These are phyloP conservation scores for Phytophthora brassicae DNA, from an alignment of 352 stramenopile genomes.

Conservation along the genomic window DNA sequence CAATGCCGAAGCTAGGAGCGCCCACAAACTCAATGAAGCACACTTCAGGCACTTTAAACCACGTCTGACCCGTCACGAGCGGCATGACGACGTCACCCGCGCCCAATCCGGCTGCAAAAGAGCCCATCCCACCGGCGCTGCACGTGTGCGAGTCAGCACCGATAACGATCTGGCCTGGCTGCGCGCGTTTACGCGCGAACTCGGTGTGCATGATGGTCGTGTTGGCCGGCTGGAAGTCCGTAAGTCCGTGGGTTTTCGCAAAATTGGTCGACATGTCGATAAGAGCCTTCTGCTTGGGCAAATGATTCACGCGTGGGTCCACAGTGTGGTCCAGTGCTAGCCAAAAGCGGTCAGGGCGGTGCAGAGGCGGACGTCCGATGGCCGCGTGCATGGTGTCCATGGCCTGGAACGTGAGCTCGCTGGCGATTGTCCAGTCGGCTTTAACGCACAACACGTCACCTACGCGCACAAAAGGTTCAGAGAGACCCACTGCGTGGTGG, in stretches of 20 bases:
- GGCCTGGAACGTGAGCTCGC: conserved; percentile 79
- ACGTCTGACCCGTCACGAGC: conserved; percentile 80
- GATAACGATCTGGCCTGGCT: conserved; percentile 85
- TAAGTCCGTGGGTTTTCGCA: conserved; percentile 65
- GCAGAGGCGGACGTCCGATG: conserved; percentile 68
- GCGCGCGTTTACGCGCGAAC: conserved; percentile 77
- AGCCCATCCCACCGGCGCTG: conserved; percentile 72
- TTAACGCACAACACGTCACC: conserved; percentile 80
- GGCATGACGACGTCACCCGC: conserved; percentile 84
- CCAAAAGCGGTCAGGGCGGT: conserved; percentile 84
- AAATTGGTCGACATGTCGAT: conserved; percentile 83
- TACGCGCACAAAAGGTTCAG: conserved; percentile 48
- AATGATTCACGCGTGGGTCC: conserved; percentile 76
- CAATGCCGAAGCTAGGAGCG: conserved; percentile 65
- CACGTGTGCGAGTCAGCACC: conserved; percentile 79
- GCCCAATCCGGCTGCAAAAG: conserved; percentile 71
- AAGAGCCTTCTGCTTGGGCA: conserved; percentile 77
- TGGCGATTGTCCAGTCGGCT: conserved; percentile 80
- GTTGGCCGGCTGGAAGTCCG: conserved; percentile 81
- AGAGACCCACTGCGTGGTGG: conserved; percentile 38
- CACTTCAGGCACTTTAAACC: conserved; percentile 83
- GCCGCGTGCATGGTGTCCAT: conserved; percentile 83
- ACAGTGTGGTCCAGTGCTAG: conserved; percentile 82
- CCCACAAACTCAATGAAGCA: conserved; percentile 82
- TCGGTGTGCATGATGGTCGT: conserved; percentile 89